Base-by-base conservation (phyloP, 2,329 filamentous ascomycete genomes). In the Emmonsiellopsis sp. region DNA sequence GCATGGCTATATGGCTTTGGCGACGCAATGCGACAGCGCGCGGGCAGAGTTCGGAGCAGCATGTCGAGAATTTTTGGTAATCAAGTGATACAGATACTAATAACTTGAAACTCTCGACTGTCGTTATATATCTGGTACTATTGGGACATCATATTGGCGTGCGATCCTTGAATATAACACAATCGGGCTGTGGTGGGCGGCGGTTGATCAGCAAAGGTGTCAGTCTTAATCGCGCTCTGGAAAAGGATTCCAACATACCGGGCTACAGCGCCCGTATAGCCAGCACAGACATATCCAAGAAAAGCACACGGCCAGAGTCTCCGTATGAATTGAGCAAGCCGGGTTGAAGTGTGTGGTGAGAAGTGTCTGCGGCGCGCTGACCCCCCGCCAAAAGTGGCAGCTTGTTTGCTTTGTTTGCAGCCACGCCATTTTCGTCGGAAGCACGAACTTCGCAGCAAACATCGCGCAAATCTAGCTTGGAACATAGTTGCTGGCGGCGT, bases 1-100 rank as follows among this genome's bases (percentile, higher is more conserved):
- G 58, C 7, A 6, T 49, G 59, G 57, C 56, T 55, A 55, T 57
- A 53, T 53, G 62, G 60, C 56, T 61, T 67, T 56, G 59, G 55
- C 44, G 65, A 60, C 59, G 60, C 55, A 49, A 66, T 64, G 64
- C 61, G 63, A 56, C 67, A 67, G 53, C 62, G 64, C 58, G 64
- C 62, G 57, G 65, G 66, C 40, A 63, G 63, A 54, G 67, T 65
- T 65, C 66, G 64, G 59, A 65, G 65, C 60, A 71, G 64, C 69
- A 72, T 71, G 54, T 49, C 36, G 36, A 27, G 5, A 2, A 10
- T 8, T 11, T 14, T 21, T n/a, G 32, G 14, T 47, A 32, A 31
- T 9, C 21, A 21, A 34, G 3, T 14, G 27, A 13, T 47, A n/a
- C 32, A 27, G 11, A 48, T 32, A 3, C 14, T 34, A 36, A 21